phyloP scores from a whole-genome alignment of 306 rosid species.

The Cucurbita moschata region DNA sequence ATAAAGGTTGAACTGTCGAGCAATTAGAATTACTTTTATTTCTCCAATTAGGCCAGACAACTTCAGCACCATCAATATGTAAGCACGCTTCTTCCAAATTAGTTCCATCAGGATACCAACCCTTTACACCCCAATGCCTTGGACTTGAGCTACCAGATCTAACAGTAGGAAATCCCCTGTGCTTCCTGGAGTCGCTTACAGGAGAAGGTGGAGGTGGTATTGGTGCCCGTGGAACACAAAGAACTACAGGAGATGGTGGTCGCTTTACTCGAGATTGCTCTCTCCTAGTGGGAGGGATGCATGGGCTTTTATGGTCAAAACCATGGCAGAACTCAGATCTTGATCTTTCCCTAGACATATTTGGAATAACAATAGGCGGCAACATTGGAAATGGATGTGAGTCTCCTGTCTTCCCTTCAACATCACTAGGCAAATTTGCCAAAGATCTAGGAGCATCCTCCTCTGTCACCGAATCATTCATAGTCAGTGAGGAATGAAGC shows the following conservation, averaged over 20 bases:
- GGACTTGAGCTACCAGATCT: constrained; percentile 99
- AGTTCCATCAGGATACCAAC: constrained; percentile 87
- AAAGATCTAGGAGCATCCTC: constrained; percentile 58
- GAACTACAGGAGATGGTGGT: constrained; percentile 90
- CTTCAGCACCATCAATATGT: constrained; percentile 87
- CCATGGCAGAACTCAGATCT: constrained; percentile 45
- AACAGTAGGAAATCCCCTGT: constrained; percentile 86
- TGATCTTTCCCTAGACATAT: constrained; percentile 63
- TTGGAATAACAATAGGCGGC: constrained; percentile 81
- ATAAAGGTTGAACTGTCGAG: constrained; percentile 75
- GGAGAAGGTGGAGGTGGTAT: constrained; percentile 90
- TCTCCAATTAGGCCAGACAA: constrained; percentile 95
- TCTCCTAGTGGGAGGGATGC: constrained; percentile 67
- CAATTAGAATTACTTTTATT: constrained; percentile 48
- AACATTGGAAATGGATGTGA: constrained; percentile 67
- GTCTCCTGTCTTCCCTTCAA: constrained; percentile 57
- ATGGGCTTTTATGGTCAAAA: constrained; percentile 69
- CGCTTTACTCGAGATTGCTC: constrained; percentile 85
- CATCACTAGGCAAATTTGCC: constrained; percentile 44
- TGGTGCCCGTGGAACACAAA: constrained; percentile 76
- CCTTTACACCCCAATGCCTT: constrained; percentile 93
- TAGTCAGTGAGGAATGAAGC: constrained; percentile 53
- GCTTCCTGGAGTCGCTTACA: constrained; percentile 68
- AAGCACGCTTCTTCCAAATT: constrained; percentile 72
- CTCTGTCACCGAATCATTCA: constrained; percentile 43